Evolutionary conservation across 345 rosid species (phyloP).

Genomic region (Boechera retrofracta): DNA sequence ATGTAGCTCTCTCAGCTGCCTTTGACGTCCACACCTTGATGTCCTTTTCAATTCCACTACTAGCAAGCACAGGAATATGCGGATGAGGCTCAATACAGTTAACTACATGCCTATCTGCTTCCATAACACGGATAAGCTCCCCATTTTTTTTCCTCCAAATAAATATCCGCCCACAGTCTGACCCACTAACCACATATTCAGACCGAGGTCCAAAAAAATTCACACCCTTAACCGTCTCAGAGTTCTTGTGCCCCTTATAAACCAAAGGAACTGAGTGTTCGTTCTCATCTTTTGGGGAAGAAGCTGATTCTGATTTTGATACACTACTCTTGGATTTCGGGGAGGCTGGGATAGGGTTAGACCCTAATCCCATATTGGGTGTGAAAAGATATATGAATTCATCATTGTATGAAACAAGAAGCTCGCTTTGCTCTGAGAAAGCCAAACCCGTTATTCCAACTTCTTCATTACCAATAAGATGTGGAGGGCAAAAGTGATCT

Average conservation of each 20-base stretch:
- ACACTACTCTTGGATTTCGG: conserved; percentile 39
- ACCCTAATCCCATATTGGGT: conserved; percentile 76
- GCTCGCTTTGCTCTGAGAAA: conserved; percentile 89
- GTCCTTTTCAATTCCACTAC: conserved; percentile 85
- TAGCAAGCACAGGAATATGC: conserved; percentile 66
- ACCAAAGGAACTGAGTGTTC: conserved; percentile 53
- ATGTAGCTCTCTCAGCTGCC: conserved; percentile 65
- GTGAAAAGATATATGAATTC: conserved; percentile 82
- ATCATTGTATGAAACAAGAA: conserved; percentile 78
- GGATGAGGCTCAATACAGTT: conserved; percentile 93
- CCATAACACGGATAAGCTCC: conserved; percentile 77
- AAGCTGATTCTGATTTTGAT: conserved; percentile 39
- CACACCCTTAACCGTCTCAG: conserved; percentile 83
- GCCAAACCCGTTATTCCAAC: conserved; percentile 90
- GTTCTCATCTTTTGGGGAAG: conserved; percentile 38
- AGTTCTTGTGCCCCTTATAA: conserved; percentile 79
- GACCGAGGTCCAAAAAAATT: conserved; percentile 83
- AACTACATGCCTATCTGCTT: conserved; percentile 77
- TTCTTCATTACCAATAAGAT: conserved; percentile 61
- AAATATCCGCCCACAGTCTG: conserved; percentile 94
- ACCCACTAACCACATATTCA: conserved; percentile 94
- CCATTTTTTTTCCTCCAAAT: conserved; percentile 89
- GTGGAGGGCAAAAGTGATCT: conserved; percentile 73
- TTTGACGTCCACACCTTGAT: conserved; percentile 88
- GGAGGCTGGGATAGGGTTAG: conserved; percentile 48